These are phyloP conservation scores for Lathyrus sativus DNA, from an alignment of 306 rosid genomes.

Conservation along the genomic window DNA sequence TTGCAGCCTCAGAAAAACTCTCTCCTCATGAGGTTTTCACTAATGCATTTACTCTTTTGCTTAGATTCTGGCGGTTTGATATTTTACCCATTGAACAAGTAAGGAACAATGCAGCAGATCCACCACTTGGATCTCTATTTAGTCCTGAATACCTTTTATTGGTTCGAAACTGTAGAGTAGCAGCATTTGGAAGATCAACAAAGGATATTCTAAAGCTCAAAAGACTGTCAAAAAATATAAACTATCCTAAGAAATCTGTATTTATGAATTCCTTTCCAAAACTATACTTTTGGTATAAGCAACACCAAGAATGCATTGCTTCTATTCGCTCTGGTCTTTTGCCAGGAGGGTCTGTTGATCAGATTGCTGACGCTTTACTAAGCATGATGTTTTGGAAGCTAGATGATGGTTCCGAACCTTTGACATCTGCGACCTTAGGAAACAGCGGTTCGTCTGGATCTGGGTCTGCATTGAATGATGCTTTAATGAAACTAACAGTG, in stretches of 20 bases:
- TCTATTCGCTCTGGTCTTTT: constrained; percentile 68
- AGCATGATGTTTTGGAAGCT: constrained; percentile 75
- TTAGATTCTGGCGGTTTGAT: constrained; percentile 88
- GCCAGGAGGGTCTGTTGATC: constrained; percentile 75
- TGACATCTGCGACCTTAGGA: constrained; percentile 63
- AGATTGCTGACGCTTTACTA: constrained; percentile 73
- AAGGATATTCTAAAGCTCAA: constrained; percentile 54
- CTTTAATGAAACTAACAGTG: constrained; percentile 69
- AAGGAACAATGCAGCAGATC: constrained; percentile 53
- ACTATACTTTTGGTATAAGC: constrained; percentile 77
- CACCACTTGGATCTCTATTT: constrained; percentile 65
- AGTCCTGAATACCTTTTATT: constrained; percentile 85
- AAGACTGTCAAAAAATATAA: constrained; percentile 59
- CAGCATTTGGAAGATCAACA: constrained; percentile 59
- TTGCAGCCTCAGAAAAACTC: constrained; percentile 68
- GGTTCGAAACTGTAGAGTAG: constrained; percentile 64
- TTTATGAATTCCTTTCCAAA: constrained; percentile 80
- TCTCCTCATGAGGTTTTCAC: constrained; percentile 79
- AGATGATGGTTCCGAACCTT: constrained; percentile 57
- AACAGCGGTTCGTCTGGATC: constrained; percentile 65
- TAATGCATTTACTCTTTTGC: constrained; percentile 80
- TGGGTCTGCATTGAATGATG: constrained; percentile 59
- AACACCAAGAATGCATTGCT: constrained; percentile 85
- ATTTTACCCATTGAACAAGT: constrained; percentile 68
- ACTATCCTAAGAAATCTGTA: constrained; percentile 54